Percentiles rank a stretch among this genome's conserved stretches.
phyloP scores from a whole-genome alignment of 352 stramenopile species.

The Phytophthora fragariaefolia region DNA sequence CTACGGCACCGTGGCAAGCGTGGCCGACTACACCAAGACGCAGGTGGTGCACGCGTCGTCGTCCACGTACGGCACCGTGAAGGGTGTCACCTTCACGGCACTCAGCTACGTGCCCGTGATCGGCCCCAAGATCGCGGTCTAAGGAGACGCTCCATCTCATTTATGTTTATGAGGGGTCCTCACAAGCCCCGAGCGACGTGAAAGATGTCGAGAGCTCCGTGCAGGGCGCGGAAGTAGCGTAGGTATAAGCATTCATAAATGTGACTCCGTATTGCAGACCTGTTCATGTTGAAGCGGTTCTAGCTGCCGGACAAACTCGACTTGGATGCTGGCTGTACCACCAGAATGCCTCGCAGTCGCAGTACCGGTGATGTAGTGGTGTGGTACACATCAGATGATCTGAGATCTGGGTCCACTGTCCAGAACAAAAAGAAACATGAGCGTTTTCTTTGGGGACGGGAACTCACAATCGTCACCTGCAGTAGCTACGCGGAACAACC shows the following conservation, averaged over 20 bases:
- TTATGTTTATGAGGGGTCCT: conserved; percentile 20
- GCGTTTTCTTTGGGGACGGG: too few species aligned
- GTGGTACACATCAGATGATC: too few species aligned
- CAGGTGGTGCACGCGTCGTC: conserved; percentile 74
- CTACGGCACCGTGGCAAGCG: conserved; percentile 51
- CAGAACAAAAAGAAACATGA: too few species aligned
- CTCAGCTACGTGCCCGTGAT: conserved; percentile 69
- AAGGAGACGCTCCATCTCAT: conserved; percentile 16
- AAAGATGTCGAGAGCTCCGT: neutral
- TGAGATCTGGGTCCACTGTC: too few species aligned
- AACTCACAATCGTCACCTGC: too few species aligned
- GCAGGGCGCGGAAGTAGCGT: conserved; percentile 20
- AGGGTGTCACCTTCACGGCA: conserved; percentile 56
- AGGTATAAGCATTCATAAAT: neutral
- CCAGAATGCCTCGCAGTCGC: too few species aligned
- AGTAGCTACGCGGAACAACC: too few species aligned
- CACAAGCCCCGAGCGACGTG: neutral
- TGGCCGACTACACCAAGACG: conserved; percentile 70
- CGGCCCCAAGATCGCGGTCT: conserved; percentile 56
- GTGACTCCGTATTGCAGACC: too few species aligned
- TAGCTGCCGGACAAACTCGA: too few species aligned
- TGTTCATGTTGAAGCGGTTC: conserved; percentile 4
- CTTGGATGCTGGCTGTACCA: too few species aligned
- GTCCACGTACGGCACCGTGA: conserved; percentile 64
- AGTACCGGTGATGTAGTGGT: too few species aligned